Conservation (phyloP, 2,329 filamentous ascomycete species). For the Raffaelea ambrosiae region DNA sequence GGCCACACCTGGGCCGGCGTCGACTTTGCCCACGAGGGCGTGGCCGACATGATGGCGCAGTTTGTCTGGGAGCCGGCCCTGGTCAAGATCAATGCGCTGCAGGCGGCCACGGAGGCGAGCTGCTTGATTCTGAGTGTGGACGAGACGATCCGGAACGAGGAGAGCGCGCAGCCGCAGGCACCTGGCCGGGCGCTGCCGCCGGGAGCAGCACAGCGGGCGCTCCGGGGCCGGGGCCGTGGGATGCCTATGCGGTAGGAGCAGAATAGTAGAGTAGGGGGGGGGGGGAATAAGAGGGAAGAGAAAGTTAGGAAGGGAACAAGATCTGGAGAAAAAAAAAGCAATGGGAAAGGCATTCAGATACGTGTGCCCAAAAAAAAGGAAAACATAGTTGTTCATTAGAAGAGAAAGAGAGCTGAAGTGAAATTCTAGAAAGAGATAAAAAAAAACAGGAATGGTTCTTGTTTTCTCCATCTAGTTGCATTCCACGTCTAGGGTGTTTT, state of each 20-base stretch:
- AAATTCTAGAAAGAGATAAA: slow-evolving; percentile 9
- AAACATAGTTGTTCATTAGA: no score
- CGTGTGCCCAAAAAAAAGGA: no score
- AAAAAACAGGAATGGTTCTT: slow-evolving; percentile 8
- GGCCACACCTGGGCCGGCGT: slow-evolving; percentile 92
- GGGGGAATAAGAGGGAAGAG: no score
- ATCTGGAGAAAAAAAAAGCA: no score
- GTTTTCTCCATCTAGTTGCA: no score
- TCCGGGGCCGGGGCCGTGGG: slow-evolving; percentile 74
- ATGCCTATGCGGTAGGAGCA: slow-evolving; percentile 81
- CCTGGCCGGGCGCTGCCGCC: slow-evolving; percentile 67
- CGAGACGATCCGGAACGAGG: slow-evolving; percentile 97
- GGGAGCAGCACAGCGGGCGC: slow-evolving; percentile 78
- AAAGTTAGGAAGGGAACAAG: no score
- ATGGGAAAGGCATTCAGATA: background rate
- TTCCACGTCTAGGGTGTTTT: no score
- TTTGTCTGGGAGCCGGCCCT: slow-evolving; percentile 98
- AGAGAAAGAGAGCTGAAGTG: slow-evolving; percentile 6
- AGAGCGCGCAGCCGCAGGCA: slow-evolving; percentile 75
- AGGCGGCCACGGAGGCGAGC: slow-evolving; percentile 89
- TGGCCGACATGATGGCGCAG: slow-evolving; percentile 85
- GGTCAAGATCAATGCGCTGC: slow-evolving; percentile 94
- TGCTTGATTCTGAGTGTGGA: slow-evolving; percentile 95
- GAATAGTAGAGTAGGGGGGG: no score
- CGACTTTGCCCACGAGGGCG: slow-evolving; percentile 86